Percentiles rank a stretch among this genome's conserved stretches.
These are phyloP conservation scores for Collybiopsis confluens DNA, from an alignment of 768 basidiomycete species.

Conservation along the genomic window DNA sequence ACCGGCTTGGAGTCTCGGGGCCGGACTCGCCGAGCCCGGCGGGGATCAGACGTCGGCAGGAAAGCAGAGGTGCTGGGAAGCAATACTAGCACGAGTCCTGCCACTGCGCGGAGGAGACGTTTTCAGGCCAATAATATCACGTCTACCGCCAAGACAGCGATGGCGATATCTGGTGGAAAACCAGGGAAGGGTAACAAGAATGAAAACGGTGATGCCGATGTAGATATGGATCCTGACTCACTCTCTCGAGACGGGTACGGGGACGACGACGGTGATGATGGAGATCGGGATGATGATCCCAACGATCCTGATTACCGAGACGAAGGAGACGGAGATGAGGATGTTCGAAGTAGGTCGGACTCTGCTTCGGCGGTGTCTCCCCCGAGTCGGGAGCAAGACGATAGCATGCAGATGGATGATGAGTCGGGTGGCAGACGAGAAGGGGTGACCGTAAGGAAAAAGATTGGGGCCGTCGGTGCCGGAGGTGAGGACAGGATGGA, in stretches of 20 bases:
- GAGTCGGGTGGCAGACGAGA: too few relatives aligned
- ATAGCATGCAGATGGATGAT: too few relatives aligned
- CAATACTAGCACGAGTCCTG: not conserved
- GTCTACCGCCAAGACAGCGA: not conserved
- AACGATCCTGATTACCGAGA: not conserved
- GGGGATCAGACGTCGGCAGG: not conserved
- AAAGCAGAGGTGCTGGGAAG: conserved; percentile 1
- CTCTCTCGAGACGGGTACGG: not conserved
- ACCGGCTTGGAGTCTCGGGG: not conserved
- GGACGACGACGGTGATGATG: not conserved
- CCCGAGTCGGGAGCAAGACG: too few relatives aligned
- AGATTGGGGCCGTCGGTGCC: too few relatives aligned
- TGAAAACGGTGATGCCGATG: not conserved
- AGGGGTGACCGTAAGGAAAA: too few relatives aligned
- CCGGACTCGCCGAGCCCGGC: not conserved
- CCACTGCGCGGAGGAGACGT: not conserved
- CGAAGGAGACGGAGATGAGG: not conserved
- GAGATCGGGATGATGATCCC: not conserved
- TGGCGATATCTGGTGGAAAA: not conserved
- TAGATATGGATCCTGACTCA: not conserved
- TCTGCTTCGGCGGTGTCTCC: too few relatives aligned
- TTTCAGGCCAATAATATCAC: not conserved
- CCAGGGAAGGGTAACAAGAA: not conserved
- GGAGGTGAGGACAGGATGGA: too few relatives aligned
- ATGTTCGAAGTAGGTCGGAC: not conserved